Base-by-base conservation (phyloP, 129 eudicot species). In the Chrysanthemum seticuspe region DNA sequence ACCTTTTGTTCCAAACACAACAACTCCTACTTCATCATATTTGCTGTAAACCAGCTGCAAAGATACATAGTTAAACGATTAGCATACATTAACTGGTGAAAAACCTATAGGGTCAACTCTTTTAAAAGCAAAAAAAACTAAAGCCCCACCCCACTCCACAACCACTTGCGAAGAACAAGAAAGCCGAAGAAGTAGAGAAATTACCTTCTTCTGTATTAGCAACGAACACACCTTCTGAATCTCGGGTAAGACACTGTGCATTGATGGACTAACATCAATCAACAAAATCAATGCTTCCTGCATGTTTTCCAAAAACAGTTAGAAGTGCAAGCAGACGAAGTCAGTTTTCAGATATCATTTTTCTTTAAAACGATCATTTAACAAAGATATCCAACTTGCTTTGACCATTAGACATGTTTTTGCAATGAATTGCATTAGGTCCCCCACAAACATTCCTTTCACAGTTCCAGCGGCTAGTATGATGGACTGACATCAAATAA, bases 1-100 rank as follows among this genome's bases (percentile, higher is more conserved):
- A 94, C 99, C 97, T 88, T 85, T 70, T 47, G 99, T 88, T 71
- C 99, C 97, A 79, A 95, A 95, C 62, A 86, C 78, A 76, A 86
- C 89, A 73, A 95, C 82, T 74, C 97, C 96, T 40, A 90, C 97
- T 85, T 94, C 99, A 81, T 94, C 99, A 57, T 74, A 70, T 73
- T 88, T 94, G 85, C 75, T 78, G 75, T 68, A 90, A 77, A 94
- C 84, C 73, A 94, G 86, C 99, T 94, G 93, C 85, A 81, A 44
- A 18, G 36, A 74, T 57, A 40, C 7, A 66, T 57, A 54, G 13
- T 36, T 45, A 59, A 25, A 13, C n/a, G 3, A 78, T 65, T 70
- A 44, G 54, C 48, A 79, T 61, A 65, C 53, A n/a, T 75, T 66
- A 65, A 27, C 48, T 2, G 45, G 65, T 14, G 78, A 47, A 66